Base-by-base conservation (phyloP, 2,329 filamentous ascomycete species). In the Claviceps sp. region DNA sequence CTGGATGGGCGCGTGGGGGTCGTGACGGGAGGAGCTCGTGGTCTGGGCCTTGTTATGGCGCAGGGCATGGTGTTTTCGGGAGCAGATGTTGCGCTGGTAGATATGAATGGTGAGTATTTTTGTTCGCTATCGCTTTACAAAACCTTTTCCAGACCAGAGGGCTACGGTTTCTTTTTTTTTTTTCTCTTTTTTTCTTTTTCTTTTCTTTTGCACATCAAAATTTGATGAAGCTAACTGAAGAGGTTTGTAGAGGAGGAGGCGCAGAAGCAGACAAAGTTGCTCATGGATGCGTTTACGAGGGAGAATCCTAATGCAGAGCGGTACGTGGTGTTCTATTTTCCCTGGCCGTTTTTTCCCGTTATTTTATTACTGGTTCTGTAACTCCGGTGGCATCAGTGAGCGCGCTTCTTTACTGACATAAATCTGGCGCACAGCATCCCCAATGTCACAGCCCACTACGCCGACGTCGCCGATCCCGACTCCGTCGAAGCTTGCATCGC, bases 51-150 rank as follows among this genome's bases (percentile, higher is more conserved):
- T 55, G 89, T 94, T 59, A 96, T 97, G 86, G 86, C 85, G 49
- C 89, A 95, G 72, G 89, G 86, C 46, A 80, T 95, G 68, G 86
- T 95, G 50, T 83, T 88, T 50, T 93, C 86, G 50, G 91, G 91
- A 50, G 86, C 88, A 9, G 84, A 95, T 66, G 76, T 96, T 55
- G 91, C 91, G 43, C 86, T 97, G 67, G 88, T 96, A 42, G 91
- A 97, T 66, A 74, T 96, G 72, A 95, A 97, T 71, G 85, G 87
- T 91, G 39, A 6, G 54, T 40, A 17, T 2, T 11, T 9, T 34
- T 34, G 29, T 8, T 34, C 8, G 1, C 29, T 9, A 34, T 34
- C 9, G 29, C 29, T 34, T 34, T 34, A 34, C 9, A 4, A 4
- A 34, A 4, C 29, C 29, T 8, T 1, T 11, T 34, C 29, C 8